Base-by-base conservation (phyloP, 768 basidiomycete genomes). In the Boletellus emodensis region DNA sequence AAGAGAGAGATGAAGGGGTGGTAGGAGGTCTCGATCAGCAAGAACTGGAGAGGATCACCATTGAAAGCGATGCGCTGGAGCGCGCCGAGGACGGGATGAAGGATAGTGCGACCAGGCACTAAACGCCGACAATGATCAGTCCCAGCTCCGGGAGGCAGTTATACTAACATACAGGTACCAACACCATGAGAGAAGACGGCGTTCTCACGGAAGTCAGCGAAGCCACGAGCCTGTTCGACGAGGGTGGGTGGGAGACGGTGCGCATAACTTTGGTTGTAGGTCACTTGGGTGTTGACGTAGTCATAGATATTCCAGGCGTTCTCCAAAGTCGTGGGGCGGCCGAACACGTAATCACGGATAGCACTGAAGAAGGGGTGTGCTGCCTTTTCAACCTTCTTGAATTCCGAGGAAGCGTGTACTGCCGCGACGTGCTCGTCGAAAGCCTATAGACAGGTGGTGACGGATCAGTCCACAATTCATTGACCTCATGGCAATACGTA, bases 1-100 rank as follows among this genome's bases (percentile, higher is more conserved):
- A 94, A 87, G 67, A 94, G 76, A 4, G 89, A 91, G 61, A 93
- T 84, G 80, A 94, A 90, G 13, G 91, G 85, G 68, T 93, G 91
- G 75, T 94, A 94, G 55, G 88, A 87, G 14, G 85, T 84, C 71
- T 88, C 81, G 58, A 90, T 75, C 57, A 91, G 65, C 68, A 85
- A 75, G 71, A 94, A 78, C 60, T 88, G 84, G 45, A 93, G 80
- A 40, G 88, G 84, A 71, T 90, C 85, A 54, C 78, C 82, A 60
- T 84, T 82, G 75, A 84, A 88, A 40, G 86, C 80, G 65, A 94
- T 85, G 60, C 82, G 83, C 62, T 87, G 80, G 48, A 94, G 79
- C 10, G 88, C 82, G 46, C 60, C 70, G 44, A 92, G 71, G 68
- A 94, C 75, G 24, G 84, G 82, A 65, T 84, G 79, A 34, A 93